Evolutionary conservation across 1,284 basidiomycete genomes (phyloP), one percentile per base, ranked within the genome.

Genomic region (Chondrostereum purpureum): DNA sequence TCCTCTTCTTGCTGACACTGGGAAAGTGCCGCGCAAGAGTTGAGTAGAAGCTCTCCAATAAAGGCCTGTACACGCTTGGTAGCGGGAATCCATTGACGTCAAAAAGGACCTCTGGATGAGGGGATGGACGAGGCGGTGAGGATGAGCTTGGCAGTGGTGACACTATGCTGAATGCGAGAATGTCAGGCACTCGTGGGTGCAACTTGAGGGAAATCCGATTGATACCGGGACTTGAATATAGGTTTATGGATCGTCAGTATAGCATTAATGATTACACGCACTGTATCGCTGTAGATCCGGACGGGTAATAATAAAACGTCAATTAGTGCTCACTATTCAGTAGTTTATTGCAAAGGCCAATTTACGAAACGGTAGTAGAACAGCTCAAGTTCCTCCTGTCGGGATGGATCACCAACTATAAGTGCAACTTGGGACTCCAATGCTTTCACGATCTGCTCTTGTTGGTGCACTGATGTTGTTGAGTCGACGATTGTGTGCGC

Each of bases 331-430:
- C 19, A 18, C 14, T 17, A n/a, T 34, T 35, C 14, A 22, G 10
- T 8, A 18, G 23, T 42, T 14, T 8, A 23, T 5, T 27, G 16
- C 27, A 31, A 31, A 22, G 14, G 13, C 27, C 23, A n/a, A 58
- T 63, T 52, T 47, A 66, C 65, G 24, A 68, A 61, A 17, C 67
- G 61, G 45, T 67, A 69, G 50, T 70, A 69, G 44, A 59, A 68
- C 34, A 70, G 46, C 49, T 68, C 66, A 16, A 63, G 53, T 36
- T 61, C 64, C 16, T 54, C 47, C 5, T 47, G 47, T 53, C 23
- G 55, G 2, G 47, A 49, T 5, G 55, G 63, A 53, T 67, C 63
- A 1, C 65, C 65, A 31, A 64, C 60, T 34, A 68, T 59, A 45
- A 59, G 67, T 2, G 65, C 66, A n/a, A 65, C 60, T 33, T 64